Percentiles rank a stretch among this genome's conserved stretches.
These are phyloP conservation scores for Suillus luteus DNA, from an alignment of 768 basidiomycete genomes.

Conservation along the genomic window DNA sequence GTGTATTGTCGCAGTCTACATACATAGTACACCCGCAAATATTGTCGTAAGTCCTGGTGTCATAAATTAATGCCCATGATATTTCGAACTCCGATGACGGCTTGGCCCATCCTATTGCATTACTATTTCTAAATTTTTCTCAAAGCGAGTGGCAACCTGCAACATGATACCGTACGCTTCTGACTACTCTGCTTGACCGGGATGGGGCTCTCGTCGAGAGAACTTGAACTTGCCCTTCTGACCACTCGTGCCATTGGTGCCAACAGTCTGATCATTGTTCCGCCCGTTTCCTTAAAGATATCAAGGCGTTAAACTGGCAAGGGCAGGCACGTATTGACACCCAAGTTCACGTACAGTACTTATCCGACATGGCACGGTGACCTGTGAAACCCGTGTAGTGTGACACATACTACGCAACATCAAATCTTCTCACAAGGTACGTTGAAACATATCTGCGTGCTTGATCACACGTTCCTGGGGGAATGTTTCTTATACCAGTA, in stretches of 20 bases:
- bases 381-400: not conserved
- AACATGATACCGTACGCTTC: not conserved
- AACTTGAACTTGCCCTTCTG: not conserved
- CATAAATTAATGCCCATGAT: too few species aligned
- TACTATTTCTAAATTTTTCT: not conserved
- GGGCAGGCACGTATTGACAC: not conserved
- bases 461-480: not conserved
- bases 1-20: not conserved
- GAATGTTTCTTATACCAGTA: not conserved
- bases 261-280: not conserved
- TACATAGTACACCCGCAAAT: not conserved
- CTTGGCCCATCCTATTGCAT: not conserved
- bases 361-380: not conserved
- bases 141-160: not conserved
- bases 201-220: not conserved
- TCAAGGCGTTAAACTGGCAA: not conserved
- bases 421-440: not conserved
- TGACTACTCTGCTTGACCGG: not conserved
- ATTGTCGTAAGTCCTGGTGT: too few species aligned
- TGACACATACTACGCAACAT: not conserved
- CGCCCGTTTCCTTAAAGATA: not conserved
- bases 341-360: not conserved
- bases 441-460: not conserved
- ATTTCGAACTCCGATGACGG: not conserved
- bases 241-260: not conserved